Percentiles rank a stretch among this genome's conserved stretches.
phyloP scores from a whole-genome alignment of 495 filamentous ascomycete species.

The Neurospora tetrasperma region DNA sequence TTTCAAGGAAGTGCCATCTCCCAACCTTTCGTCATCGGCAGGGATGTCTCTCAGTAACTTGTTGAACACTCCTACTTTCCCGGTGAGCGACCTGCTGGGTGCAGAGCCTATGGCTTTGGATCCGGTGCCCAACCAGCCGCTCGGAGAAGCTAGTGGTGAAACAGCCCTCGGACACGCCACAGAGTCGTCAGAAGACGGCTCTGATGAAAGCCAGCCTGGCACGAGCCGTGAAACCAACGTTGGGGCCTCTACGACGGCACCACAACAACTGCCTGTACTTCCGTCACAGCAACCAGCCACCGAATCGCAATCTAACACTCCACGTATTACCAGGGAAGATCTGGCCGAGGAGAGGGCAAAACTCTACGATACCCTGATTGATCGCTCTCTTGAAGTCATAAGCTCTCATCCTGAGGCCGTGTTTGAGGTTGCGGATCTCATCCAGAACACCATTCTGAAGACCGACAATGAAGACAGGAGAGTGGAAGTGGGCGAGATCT shows the following conservation, averaged over 20 bases:
- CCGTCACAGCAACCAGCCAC: slow-evolving; percentile 2
- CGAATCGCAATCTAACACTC: background rate
- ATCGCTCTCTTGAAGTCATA: slow-evolving; percentile 81
- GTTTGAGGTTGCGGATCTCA: slow-evolving; percentile 82
- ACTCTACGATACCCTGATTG: slow-evolving; percentile 68
- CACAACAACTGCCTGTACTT: background rate
- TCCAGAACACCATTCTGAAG: slow-evolving; percentile 65
- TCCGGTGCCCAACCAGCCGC: slow-evolving; percentile 9
- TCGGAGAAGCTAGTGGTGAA: slow-evolving; percentile 12
- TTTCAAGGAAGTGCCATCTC: slow-evolving; percentile 10
- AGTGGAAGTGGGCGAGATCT: slow-evolving; percentile 67
- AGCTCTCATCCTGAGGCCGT: slow-evolving; percentile 80
- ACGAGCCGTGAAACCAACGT: slow-evolving; percentile 4
- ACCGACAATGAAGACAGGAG: slow-evolving; percentile 51
- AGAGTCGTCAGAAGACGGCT: slow-evolving; percentile 16
- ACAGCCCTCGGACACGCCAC: slow-evolving; percentile 10
- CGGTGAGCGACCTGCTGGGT: background rate
- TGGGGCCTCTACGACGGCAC: background rate
- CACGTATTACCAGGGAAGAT: slow-evolving; percentile 58
- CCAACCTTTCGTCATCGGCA: slow-evolving; percentile 5
- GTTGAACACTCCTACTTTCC: background rate
- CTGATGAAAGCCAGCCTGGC: slow-evolving; percentile 10
- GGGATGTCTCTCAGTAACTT: slow-evolving; percentile 3
- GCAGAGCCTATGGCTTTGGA: slow-evolving; percentile 25
- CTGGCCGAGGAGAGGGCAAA: slow-evolving; percentile 66